These are phyloP conservation scores for Cercospora zeina DNA, from an alignment of 2,329 filamentous ascomycete genomes.

Conservation along the genomic window DNA sequence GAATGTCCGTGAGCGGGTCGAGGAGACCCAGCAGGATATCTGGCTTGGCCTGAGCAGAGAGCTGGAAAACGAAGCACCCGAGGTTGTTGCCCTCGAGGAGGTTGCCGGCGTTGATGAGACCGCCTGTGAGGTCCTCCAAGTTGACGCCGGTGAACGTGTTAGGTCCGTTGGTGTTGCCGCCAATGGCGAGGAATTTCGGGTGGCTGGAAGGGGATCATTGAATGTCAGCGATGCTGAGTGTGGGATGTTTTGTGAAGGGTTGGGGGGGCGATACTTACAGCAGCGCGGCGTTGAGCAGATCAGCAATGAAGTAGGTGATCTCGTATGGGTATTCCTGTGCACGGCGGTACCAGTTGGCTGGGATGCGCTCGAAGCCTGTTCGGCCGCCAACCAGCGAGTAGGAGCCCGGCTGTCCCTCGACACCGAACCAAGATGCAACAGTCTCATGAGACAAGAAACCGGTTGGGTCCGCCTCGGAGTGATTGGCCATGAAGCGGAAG, in stretches of 20 bases:
- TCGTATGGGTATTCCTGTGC: slow-evolving; percentile 37
- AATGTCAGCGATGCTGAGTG: neutral
- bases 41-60: slow-evolving; percentile 41
- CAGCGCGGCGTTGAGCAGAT: slow-evolving; percentile 26
- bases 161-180: slow-evolving; percentile 36
- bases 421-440: slow-evolving; percentile 33
- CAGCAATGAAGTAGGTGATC: slow-evolving; percentile 36
- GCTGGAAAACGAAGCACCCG: slow-evolving; percentile 41
- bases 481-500: slow-evolving; percentile 40
- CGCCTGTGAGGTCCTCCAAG: slow-evolving; percentile 35
- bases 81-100: slow-evolving; percentile 42
- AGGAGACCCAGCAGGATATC: slow-evolving; percentile 31
- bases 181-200: slow-evolving; percentile 40
- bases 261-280: neutral
- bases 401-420: slow-evolving; percentile 29
- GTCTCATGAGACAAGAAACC: slow-evolving; percentile 29
- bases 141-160: slow-evolving; percentile 34
- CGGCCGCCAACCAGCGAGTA: slow-evolving; percentile 22
- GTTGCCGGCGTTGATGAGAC: slow-evolving; percentile 27
- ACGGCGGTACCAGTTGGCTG: slow-evolving; percentile 38
- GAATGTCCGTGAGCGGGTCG: slow-evolving; percentile 16
- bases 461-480: slow-evolving; percentile 28
- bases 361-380: slow-evolving; percentile 33
- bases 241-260: neutral
- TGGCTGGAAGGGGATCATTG: slow-evolving; percentile 22